phyloP scores from a whole-genome alignment of 768 basidiomycete species.

The Kwoniella botswanensis region DNA sequence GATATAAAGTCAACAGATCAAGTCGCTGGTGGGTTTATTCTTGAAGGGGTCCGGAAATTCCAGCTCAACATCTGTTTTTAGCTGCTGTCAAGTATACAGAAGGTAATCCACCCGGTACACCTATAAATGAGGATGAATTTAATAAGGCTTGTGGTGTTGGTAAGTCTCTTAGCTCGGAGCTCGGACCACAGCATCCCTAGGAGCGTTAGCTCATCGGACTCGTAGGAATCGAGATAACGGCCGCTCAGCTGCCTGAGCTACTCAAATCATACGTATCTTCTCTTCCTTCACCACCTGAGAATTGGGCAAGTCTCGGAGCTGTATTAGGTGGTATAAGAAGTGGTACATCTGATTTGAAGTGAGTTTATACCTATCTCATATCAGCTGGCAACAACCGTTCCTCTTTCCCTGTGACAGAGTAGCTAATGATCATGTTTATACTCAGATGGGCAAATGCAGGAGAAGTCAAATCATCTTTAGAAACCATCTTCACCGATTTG shows the following conservation, averaged over 20 bases:
- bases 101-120: slow-evolving; percentile 60
- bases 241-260: slow-evolving; percentile 66
- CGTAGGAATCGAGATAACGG: slow-evolving; percentile 77
- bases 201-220: neutral
- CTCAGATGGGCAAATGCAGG: slow-evolving; percentile 55
- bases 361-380: slow-evolving; percentile 1
- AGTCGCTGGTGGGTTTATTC: slow-evolving; percentile 70
- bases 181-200: neutral
- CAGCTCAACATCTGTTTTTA: neutral
- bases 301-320: slow-evolving; percentile 77
- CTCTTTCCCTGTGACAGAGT: neutral
- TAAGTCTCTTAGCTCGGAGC: slow-evolving; percentile 60
- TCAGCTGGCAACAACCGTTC: neutral
- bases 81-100: slow-evolving; percentile 80
- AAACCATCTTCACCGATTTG: slow-evolving; percentile 52
- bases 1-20: slow-evolving; percentile 82
- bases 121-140: slow-evolving; percentile 73
- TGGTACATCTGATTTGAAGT: slow-evolving; percentile 51
- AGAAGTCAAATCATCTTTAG: slow-evolving; percentile 52
- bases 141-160: slow-evolving; percentile 84
- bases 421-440: neutral
- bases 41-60: neutral
- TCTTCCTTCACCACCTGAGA: slow-evolving; percentile 63
- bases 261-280: slow-evolving; percentile 66
- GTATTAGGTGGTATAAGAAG: slow-evolving; percentile 51